Evolutionary conservation across 805 yeast genomes (phyloP).

Genomic region (Metschnikowia orientalis): DNA sequence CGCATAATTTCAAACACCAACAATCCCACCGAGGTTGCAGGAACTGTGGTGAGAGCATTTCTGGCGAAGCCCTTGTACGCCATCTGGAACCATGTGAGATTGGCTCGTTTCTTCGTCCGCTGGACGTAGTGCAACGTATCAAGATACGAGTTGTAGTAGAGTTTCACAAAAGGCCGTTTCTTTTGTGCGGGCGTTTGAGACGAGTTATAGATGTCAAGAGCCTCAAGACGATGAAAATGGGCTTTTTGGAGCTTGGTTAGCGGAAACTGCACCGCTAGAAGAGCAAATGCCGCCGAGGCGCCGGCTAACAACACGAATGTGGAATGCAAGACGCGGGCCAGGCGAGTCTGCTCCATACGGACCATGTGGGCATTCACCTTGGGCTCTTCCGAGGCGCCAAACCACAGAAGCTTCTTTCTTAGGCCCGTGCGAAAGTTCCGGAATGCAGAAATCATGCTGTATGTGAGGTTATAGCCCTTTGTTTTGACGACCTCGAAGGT

Average conservation of each 20-base stretch:
- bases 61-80: conserved; percentile 74
- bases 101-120: conserved; percentile 48
- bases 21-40: conserved; percentile 85
- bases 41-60: conserved; percentile 71
- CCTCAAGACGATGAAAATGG: conserved; percentile 75
- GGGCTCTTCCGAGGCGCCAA: conserved; percentile 15
- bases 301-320: conserved; percentile 78
- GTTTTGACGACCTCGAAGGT: conserved; percentile 78
- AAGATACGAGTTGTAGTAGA: conserved; percentile 70
- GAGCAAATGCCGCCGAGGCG: conserved; percentile 73
- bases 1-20: conserved; percentile 82
- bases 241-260: conserved; percentile 72
- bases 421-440: conserved; percentile 34
- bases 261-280: conserved; percentile 81
- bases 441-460: conserved; percentile 41
- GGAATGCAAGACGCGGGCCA: conserved; percentile 55
- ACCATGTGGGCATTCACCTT: conserved; percentile 14
- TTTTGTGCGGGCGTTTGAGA: conserved; percentile 15
- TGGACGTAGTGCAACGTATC: conserved; percentile 59
- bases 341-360: conserved; percentile 30
- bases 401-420: conserved; percentile 19
- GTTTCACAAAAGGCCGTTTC: conserved; percentile 36
- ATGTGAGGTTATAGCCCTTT: conserved; percentile 50
- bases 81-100: conserved; percentile 61
- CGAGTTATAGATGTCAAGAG: conserved; percentile 60